These are phyloP conservation scores for Atkinsonella texensis DNA, from an alignment of 2,329 filamentous ascomycete species.

Conservation along the genomic window DNA sequence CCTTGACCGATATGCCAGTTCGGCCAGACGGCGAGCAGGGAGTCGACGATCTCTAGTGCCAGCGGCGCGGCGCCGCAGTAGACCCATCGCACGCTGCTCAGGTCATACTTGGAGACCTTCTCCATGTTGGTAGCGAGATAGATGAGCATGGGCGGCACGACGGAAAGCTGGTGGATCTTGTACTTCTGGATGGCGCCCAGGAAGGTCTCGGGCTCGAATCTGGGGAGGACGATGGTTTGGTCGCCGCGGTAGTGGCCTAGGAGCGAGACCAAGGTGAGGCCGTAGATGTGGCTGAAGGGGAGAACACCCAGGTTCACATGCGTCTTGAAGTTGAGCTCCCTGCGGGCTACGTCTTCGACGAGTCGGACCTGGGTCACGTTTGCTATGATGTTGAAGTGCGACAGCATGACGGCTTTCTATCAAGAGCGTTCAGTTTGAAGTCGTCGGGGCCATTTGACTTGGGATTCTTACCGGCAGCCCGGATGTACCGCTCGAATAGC, in stretches of 20 bases:
- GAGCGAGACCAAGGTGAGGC: conserved; percentile 59
- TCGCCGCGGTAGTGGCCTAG: conserved; percentile 58
- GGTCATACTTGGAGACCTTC: conserved; percentile 50
- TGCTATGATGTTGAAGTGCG: conserved; percentile 66
- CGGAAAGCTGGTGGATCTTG: conserved; percentile 53
- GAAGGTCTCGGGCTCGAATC: conserved; percentile 60
- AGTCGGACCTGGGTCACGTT: conserved; percentile 54
- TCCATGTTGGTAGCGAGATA: conserved; percentile 53
- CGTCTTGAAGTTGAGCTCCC: conserved; percentile 23
- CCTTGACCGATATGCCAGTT: conserved; percentile 56
- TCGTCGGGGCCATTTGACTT: background rate
- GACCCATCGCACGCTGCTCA: conserved; percentile 51
- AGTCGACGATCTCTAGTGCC: conserved; percentile 54
- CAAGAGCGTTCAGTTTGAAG: too few relatives aligned
- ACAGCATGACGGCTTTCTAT: conserved; percentile 76
- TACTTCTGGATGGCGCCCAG: conserved; percentile 53
- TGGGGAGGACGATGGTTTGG: conserved; percentile 57
- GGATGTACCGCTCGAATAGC: conserved; percentile 71
- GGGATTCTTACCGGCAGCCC: conserved; percentile 50
- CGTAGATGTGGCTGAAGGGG: conserved; percentile 75
- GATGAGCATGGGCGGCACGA: conserved; percentile 73
- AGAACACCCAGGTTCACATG: conserved; percentile 53
- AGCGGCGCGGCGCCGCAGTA: conserved; percentile 69
- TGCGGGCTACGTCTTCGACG: conserved; percentile 28
- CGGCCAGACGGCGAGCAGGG: conserved; percentile 49